Base-by-base conservation (phyloP, 208 protist species). In the Vickermania spadyakhi region DNA sequence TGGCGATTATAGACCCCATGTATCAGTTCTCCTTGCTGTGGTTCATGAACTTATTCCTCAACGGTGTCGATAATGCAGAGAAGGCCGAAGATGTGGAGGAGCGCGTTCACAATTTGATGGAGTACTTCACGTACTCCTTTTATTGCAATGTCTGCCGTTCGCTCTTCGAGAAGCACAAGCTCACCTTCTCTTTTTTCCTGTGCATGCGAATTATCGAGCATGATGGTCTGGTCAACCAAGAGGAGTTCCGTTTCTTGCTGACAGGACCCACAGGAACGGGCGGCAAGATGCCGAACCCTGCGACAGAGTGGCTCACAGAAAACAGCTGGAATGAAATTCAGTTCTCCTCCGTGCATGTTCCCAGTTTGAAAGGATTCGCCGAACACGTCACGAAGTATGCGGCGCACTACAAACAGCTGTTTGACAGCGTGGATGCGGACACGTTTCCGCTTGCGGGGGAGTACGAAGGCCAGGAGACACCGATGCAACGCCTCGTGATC, bases 61-160 rank as follows among this genome's bases (percentile, higher is more conserved):
- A 84, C 30, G 80, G 82, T 14, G 70, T 95, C 13, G 83, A 96
- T 56, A 93, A 96, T 22, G 80, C 74, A 23, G 77, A 82, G 62
- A 64, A 56, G 11, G 73, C 72, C 18, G 77, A 85, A 26, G 64
- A 72, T 7, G 77, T 98, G 18, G 82, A 89, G 55, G 58, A 75
- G 63, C 81, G 96, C 28, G 71, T 98, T 11, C 28, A 65, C 26
- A 96, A 89, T 57, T 49, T 98, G 31, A 97, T 89, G 58, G 91
- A 99, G 56, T 97, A 86, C 78, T 98, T 98, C 68, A 99, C 97
- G 5, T 97, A 94, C 69, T 91, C 81, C 50, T 89, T 99, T 68
- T 99, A 98, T 81, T 75, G 78, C 60, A 98, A 98, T 78, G 94
- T 99, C 25, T 99, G 97, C 88, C 84, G 97, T 36, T 98, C 96